Evolutionary conservation across 2,329 filamentous ascomycete species (phyloP).

Genomic region (Lasiodiplodia gonubiensis): DNA sequence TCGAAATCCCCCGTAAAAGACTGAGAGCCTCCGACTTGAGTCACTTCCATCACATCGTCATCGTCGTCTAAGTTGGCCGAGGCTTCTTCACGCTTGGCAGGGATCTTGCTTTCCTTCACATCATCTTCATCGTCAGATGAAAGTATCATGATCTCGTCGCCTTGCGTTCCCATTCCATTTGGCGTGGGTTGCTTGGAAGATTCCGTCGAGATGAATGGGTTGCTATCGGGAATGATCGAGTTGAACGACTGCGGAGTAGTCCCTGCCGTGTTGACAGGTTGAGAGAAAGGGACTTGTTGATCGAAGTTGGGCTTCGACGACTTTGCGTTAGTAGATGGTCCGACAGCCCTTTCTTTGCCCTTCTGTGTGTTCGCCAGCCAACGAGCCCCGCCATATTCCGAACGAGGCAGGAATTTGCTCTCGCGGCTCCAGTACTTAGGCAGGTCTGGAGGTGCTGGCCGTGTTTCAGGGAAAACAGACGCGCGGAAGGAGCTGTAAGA

Average conservation of each 20-base stretch:
- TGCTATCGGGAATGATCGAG: constrained; percentile 12
- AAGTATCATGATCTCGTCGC: constrained; percentile 20
- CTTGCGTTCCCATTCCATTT: not conserved
- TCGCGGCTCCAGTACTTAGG: constrained; percentile 27
- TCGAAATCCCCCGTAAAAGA: not conserved
- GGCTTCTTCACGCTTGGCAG: not conserved
- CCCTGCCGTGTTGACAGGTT: not conserved
- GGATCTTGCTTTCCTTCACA: not conserved
- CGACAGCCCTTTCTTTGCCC: constrained; percentile 8
- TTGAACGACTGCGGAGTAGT: not conserved
- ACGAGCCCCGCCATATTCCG: constrained; percentile 29
- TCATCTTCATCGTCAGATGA: constrained; percentile 25
- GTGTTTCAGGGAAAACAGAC: constrained; percentile 8
- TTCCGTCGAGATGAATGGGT: constrained; percentile 3
- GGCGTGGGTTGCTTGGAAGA: not conserved
- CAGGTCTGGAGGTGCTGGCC: not conserved
- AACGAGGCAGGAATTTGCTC: constrained; percentile 28
- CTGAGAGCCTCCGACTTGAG: not conserved
- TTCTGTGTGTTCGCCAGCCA: constrained; percentile 24
- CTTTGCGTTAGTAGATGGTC: not conserved
- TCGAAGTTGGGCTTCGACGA: not conserved
- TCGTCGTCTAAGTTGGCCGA: not conserved
- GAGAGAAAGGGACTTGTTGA: not conserved
- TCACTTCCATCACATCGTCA: not conserved
- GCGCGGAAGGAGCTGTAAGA: constrained; percentile 25